phyloP scores from a whole-genome alignment of 2,329 filamentous ascomycete genomes.

The Pseudogymnoascus sp. region DNA sequence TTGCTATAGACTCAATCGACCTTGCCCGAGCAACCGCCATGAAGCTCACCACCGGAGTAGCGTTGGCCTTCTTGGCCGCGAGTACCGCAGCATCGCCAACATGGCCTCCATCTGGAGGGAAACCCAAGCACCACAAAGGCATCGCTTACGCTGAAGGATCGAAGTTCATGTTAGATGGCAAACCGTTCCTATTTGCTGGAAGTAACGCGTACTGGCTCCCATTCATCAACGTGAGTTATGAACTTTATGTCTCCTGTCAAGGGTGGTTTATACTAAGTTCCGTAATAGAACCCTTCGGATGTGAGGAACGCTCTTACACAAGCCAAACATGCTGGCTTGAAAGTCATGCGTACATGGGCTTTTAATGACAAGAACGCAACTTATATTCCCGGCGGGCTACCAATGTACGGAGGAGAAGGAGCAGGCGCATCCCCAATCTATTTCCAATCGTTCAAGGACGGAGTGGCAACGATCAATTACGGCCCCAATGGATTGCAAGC shows the following conservation, averaged over 20 bases:
- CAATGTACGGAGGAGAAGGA: conserved; percentile 38
- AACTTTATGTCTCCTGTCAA: conserved; percentile 27
- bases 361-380: conserved; percentile 50
- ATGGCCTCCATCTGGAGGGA: neutral
- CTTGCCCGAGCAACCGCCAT: neutral
- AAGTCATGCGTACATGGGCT: conserved; percentile 49
- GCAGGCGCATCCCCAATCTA: conserved; percentile 20
- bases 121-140: conserved; percentile 22
- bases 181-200: conserved; percentile 49
- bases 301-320: conserved; percentile 35
- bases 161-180: conserved; percentile 46
- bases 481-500: conserved; percentile 27
- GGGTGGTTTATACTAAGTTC: conserved; percentile 30
- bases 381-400: conserved; percentile 36
- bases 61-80: neutral
- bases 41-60: neutral
- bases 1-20: neutral
- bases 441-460: conserved; percentile 20
- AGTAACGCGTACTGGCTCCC: conserved; percentile 51
- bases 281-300: neutral
- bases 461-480: conserved; percentile 28
- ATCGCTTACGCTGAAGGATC: conserved; percentile 43
- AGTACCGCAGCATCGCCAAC: neutral
- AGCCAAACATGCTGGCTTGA: conserved; percentile 33
- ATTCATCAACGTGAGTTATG: conserved; percentile 39